Evolutionary conservation across 805 yeast genomes (phyloP), one percentile per base, ranked within the genome.

Genomic region (Ogataea parapolymorpha): DNA sequence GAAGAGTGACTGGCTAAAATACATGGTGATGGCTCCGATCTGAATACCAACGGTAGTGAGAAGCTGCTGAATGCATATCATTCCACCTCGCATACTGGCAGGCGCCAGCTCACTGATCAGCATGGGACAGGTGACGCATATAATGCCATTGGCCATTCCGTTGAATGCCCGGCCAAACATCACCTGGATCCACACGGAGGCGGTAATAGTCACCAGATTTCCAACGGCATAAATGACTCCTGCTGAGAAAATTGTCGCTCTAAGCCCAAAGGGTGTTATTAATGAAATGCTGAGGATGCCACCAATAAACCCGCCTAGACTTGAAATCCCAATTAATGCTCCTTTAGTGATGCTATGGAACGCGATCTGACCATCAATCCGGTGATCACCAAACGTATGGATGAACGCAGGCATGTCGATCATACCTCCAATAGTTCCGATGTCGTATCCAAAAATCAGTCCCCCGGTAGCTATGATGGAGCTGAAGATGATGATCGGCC

Each of bases 71-170:
- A 59, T 44, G 14, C 66, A 57, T 15, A 64, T 56, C 39, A 61
- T 46, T 3, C 52, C 48, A 1, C 70, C 70, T 15, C 66, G 50
- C 3, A 55, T 35, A 15, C 50, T 46, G 0, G 46, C 35, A 2
- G 68, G 68, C 2, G 67, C 48, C 22, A 65, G 44, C 27, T 65
- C 70, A 41, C 68, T 59, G 32, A 65, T 61, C 9, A 62, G 44
- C 66, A 65, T 60, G 2, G 68, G 68, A 32, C 66, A 59, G 6
- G 53, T 56, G 5, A 62, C 66, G 31, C 63, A 54, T 2, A 55
- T 43, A 8, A 58, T 42, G 4, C 70, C 70, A 27, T 56, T 48
- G 3, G 56, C 57, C n/a, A 51, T 29, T 1, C 70, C 70, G 38
- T 58, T 57, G 14, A 59, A 38, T 1, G 55, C 35, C 42, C 70